phyloP scores from a whole-genome alignment of 352 stramenopile species.

The Globisporangium spinosum region DNA sequence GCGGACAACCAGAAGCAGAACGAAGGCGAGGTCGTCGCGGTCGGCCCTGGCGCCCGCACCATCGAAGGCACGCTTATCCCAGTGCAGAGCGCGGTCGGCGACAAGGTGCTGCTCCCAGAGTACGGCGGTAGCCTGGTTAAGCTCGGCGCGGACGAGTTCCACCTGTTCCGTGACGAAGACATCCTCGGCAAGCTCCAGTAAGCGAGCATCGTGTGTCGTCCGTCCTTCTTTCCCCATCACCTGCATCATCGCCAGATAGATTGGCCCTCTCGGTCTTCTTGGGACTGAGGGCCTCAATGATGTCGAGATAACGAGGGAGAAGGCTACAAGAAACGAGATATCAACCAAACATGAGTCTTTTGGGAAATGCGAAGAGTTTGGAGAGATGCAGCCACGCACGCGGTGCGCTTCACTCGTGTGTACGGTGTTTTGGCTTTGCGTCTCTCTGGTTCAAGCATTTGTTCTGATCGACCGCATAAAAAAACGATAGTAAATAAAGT shows the following conservation, averaged over 20 bases:
- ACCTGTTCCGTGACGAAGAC: slow-evolving; percentile 95
- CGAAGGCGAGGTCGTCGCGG: slow-evolving; percentile 92
- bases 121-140: slow-evolving; percentile 94
- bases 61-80: slow-evolving; percentile 87
- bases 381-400: background rate
- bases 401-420: background rate
- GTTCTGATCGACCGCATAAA: slow-evolving; percentile 8
- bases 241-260: slow-evolving; percentile 10
- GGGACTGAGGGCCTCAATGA: slow-evolving; percentile 5
- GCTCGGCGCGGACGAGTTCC: slow-evolving; percentile 90
- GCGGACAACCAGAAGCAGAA: slow-evolving; percentile 92
- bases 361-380: background rate
- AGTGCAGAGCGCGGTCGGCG: slow-evolving; percentile 85
- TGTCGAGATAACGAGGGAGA: slow-evolving; percentile 5
- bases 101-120: slow-evolving; percentile 95
- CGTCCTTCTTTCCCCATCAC: background rate
- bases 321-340: background rate
- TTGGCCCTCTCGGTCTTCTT: background rate
- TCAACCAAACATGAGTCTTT: slow-evolving; percentile 8
- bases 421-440: background rate
- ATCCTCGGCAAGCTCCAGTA: slow-evolving; percentile 96
- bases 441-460: background rate
- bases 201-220: slow-evolving; percentile 9
- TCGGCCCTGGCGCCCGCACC: slow-evolving; percentile 90
- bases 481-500: slow-evolving; percentile 36